Percentiles rank a stretch among this genome's conserved stretches.
Evolutionary conservation across 2,329 filamentous ascomycete species (phyloP).

Genomic region (Penicillium glabrum): DNA sequence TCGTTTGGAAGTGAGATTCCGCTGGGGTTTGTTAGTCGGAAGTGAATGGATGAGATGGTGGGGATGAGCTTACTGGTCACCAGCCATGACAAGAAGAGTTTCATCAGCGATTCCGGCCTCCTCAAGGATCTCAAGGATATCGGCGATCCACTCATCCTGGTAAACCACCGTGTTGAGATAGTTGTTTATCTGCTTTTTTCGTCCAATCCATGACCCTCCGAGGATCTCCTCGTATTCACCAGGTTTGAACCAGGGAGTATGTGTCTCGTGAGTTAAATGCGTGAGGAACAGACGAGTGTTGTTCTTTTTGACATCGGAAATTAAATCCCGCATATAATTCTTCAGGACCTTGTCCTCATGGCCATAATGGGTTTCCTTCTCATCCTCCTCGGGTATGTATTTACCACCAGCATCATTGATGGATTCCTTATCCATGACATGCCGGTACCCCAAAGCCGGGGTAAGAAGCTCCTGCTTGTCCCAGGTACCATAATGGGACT

Average conservation of each 20-base stretch:
- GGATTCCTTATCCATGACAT: slow-evolving; percentile 28
- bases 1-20: slow-evolving; percentile 38
- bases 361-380: slow-evolving; percentile 35
- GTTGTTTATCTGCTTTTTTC: slow-evolving; percentile 26
- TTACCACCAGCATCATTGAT: slow-evolving; percentile 25
- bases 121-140: slow-evolving; percentile 30
- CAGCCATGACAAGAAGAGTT: slow-evolving; percentile 34
- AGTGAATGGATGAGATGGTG: not conserved
- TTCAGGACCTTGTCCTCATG: slow-evolving; percentile 32
- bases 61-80: slow-evolving; percentile 30
- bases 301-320: slow-evolving; percentile 31
- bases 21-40: slow-evolving; percentile 8
- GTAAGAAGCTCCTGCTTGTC: slow-evolving; percentile 31
- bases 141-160: slow-evolving; percentile 32
- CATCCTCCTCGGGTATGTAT: slow-evolving; percentile 24
- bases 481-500: slow-evolving; percentile 32
- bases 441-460: slow-evolving; percentile 27
- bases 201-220: slow-evolving; percentile 13
- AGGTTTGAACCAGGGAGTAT: slow-evolving; percentile 28
- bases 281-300: slow-evolving; percentile 34
- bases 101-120: slow-evolving; percentile 34
- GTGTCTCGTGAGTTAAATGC: slow-evolving; percentile 36
- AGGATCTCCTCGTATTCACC: not conserved
- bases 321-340: slow-evolving; percentile 34
- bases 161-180: slow-evolving; percentile 35